phyloP scores from a whole-genome alignment of 768 basidiomycete genomes.

The Hydnomerulius pinastri region DNA sequence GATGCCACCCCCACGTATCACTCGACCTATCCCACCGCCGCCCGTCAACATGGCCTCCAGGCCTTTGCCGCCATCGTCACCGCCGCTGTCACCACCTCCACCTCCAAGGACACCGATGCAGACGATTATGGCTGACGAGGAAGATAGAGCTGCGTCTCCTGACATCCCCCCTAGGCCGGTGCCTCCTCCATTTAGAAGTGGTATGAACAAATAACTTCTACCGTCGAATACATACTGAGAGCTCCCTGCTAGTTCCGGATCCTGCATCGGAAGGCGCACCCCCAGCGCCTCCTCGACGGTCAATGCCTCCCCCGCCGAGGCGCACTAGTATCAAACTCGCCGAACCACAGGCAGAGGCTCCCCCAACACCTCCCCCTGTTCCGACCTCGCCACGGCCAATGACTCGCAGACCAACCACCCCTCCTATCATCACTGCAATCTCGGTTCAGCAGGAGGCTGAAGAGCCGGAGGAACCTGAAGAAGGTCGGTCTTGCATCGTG shows the following conservation, averaged over 20 bases:
- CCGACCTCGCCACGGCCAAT: constrained; percentile 18
- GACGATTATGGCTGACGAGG: constrained; percentile 19
- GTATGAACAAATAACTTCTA: constrained; percentile 12
- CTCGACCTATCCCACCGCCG: constrained; percentile 33
- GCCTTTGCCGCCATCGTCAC: constrained; percentile 16
- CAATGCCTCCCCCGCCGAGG: constrained; percentile 24
- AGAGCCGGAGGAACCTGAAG: constrained; percentile 3
- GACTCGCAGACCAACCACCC: constrained; percentile 16
- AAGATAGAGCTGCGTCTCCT: constrained; percentile 28
- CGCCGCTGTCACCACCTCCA: constrained; percentile 19
- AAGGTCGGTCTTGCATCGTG: constrained; percentile 7
- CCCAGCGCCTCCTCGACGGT: constrained; percentile 14
- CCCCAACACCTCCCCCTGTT: constrained; percentile 21
- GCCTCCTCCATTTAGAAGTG: constrained; percentile 31
- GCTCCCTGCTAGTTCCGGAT: constrained; percentile 10
- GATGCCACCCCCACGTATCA: constrained; percentile 33
- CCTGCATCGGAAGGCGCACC: constrained; percentile 12
- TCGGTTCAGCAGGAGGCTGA: constrained; percentile 8
- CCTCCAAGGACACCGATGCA: constrained; percentile 13
- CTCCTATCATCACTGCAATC: constrained; percentile 27
- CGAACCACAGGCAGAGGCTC: constrained; percentile 8
- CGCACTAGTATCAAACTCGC: constrained; percentile 22
- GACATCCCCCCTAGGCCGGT: constrained; percentile 32
- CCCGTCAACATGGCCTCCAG: constrained; percentile 30
- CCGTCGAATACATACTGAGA: constrained; percentile 4